phyloP scores from a whole-genome alignment of 2,329 filamentous ascomycete genomes.

The Arachnopeziza araneosa region DNA sequence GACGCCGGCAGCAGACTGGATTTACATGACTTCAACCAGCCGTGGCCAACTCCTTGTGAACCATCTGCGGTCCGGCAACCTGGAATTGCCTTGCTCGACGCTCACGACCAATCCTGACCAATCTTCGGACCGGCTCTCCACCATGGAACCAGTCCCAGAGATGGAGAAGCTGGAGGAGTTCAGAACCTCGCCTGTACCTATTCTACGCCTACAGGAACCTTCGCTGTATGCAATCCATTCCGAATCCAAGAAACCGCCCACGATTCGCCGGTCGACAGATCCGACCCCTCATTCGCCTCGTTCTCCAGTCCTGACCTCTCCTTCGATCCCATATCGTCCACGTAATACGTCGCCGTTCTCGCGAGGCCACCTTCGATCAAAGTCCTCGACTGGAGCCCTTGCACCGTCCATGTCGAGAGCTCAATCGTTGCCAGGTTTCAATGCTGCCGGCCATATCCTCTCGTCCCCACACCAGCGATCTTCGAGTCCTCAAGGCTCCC shows the following conservation, averaged over 20 bases:
- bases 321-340: slow-evolving; percentile 51
- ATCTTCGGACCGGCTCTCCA: background rate
- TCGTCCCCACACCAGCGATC: slow-evolving; percentile 47
- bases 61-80: background rate
- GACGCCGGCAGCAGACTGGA: slow-evolving; percentile 17
- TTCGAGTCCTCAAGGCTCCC: slow-evolving; percentile 49
- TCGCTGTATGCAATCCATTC: slow-evolving; percentile 12
- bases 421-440: slow-evolving; percentile 59
- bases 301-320: slow-evolving; percentile 37
- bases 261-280: slow-evolving; percentile 53
- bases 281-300: slow-evolving; percentile 48
- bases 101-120: background rate
- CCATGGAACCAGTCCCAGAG: slow-evolving; percentile 64
- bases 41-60: slow-evolving; percentile 2
- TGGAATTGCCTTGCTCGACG: background rate
- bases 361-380: slow-evolving; percentile 51
- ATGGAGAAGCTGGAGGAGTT: slow-evolving; percentile 65
- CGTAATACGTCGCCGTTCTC: slow-evolving; percentile 58
- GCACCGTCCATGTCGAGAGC: slow-evolving; percentile 55
- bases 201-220: slow-evolving; percentile 39
- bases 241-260: slow-evolving; percentile 41
- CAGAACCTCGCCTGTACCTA: slow-evolving; percentile 50
- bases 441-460: slow-evolving; percentile 52
- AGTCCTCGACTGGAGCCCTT: slow-evolving; percentile 49
- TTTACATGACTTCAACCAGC: slow-evolving; percentile 4